phyloP scores from a whole-genome alignment of 352 stramenopile species.

The Globisporangium barbulae region DNA sequence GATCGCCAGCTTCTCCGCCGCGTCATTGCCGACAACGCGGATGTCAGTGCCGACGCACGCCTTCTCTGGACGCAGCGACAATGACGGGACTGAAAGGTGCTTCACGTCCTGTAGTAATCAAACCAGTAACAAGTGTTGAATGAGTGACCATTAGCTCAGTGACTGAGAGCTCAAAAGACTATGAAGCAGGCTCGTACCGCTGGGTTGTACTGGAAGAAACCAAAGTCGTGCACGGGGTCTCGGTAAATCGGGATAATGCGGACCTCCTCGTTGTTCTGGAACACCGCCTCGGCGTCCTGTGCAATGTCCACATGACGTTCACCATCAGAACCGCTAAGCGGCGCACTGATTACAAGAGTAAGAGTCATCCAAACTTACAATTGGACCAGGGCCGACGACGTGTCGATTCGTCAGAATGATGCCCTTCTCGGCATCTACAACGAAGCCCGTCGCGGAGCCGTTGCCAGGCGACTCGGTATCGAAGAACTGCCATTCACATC shows the following conservation, averaged over 20 bases:
- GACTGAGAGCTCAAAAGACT: neutral
- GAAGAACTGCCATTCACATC: slow-evolving; percentile 67
- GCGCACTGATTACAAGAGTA: neutral
- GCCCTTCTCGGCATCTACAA: slow-evolving; percentile 88
- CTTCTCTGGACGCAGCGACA: slow-evolving; percentile 79
- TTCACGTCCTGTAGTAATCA: slow-evolving; percentile 61
- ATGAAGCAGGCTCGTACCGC: slow-evolving; percentile 27
- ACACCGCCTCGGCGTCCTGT: slow-evolving; percentile 87
- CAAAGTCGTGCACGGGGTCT: slow-evolving; percentile 93
- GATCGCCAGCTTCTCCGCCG: slow-evolving; percentile 91
- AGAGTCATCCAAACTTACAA: slow-evolving; percentile 39
- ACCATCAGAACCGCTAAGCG: neutral
- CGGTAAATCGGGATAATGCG: slow-evolving; percentile 90
- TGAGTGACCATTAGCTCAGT: neutral
- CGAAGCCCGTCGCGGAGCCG: slow-evolving; percentile 89
- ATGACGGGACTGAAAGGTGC: slow-evolving; percentile 74
- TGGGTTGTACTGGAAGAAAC: slow-evolving; percentile 90
- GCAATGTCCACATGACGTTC: slow-evolving; percentile 7
- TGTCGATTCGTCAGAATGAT: slow-evolving; percentile 94
- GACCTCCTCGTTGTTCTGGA: slow-evolving; percentile 94
- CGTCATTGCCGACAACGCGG: slow-evolving; percentile 91
- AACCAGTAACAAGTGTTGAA: neutral
- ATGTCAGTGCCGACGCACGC: slow-evolving; percentile 91
- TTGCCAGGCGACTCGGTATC: slow-evolving; percentile 88
- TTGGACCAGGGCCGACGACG: slow-evolving; percentile 83